Percentiles rank a stretch among this genome's conserved stretches.
Conservation (phyloP, 2,329 filamentous ascomycete species). For the Cordyceps cicadae region DNA sequence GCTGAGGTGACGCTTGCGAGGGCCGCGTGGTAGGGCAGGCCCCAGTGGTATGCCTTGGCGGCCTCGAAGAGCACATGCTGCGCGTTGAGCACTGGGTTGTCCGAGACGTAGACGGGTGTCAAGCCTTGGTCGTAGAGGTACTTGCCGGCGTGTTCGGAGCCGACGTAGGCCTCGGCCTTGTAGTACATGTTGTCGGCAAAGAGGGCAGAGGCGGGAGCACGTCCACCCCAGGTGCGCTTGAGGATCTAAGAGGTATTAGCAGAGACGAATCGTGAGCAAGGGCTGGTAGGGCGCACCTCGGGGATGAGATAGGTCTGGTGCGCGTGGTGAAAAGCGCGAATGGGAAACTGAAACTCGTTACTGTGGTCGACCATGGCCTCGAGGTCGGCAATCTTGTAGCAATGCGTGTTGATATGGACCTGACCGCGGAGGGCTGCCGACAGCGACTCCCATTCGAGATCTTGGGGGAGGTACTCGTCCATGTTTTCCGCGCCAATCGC, state of each 20-base stretch:
- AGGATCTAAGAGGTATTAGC: constrained; percentile 32
- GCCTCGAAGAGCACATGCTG: constrained; percentile 62
- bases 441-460: constrained; percentile 56
- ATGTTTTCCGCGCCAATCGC: constrained; percentile 40
- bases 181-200: constrained; percentile 69
- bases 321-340: constrained; percentile 13
- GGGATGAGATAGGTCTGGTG: constrained; percentile 27
- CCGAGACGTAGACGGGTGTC: constrained; percentile 60
- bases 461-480: constrained; percentile 50
- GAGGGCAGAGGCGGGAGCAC: constrained; percentile 49
- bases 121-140: constrained; percentile 56
- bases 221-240: constrained; percentile 47
- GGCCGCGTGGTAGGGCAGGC: constrained; percentile 52
- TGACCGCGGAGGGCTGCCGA: constrained; percentile 57
- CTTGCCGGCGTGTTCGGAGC: constrained; percentile 58
- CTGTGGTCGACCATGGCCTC: constrained; percentile 63
- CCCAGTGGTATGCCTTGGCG: constrained; percentile 51
- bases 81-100: constrained; percentile 62
- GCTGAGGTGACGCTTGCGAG: constrained; percentile 50
- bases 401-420: constrained; percentile 62
- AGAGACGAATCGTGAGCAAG: background rate
- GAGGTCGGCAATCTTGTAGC: constrained; percentile 61
- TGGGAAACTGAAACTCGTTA: constrained; percentile 59
- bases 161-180: constrained; percentile 58
- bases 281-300: constrained; percentile 34